Evolutionary conservation across 2,329 filamentous ascomycete species (phyloP).

Genomic region (Hypoxylon sp.): DNA sequence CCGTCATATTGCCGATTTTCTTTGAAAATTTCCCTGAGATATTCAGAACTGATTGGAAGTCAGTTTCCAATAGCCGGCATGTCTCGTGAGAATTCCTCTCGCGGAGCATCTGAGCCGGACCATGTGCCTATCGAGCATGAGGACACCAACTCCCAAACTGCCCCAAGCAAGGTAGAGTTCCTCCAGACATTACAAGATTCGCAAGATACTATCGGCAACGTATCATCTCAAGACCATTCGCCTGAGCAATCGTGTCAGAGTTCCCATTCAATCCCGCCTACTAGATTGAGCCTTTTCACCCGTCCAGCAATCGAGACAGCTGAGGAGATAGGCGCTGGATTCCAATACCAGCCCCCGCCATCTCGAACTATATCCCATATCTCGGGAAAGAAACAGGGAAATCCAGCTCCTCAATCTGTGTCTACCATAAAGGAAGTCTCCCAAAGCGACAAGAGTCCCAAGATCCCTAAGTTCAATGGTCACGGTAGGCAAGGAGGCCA

Average conservation of each 20-base stretch:
- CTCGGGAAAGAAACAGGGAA: constrained; percentile 2
- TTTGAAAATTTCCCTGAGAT: too few species aligned
- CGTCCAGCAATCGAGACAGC: constrained; percentile 42
- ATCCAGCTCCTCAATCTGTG: neutral
- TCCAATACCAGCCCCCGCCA: constrained; percentile 45
- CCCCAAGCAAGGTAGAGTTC: constrained; percentile 31
- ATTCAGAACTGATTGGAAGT: neutral
- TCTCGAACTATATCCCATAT: constrained; percentile 19
- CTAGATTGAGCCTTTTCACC: constrained; percentile 28
- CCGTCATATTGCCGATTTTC: neutral
- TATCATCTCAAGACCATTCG: neutral
- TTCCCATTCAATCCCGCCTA: constrained; percentile 1
- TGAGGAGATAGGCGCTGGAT: constrained; percentile 41
- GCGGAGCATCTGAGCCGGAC: neutral
- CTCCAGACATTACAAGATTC: constrained; percentile 30
- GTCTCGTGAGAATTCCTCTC: constrained; percentile 3
- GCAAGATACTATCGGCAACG: constrained; percentile 29
- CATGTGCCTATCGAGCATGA: neutral
- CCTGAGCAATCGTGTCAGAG: neutral
- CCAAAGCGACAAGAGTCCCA: neutral
- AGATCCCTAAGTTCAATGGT: neutral
- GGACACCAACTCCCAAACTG: constrained; percentile 13
- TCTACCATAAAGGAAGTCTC: neutral
- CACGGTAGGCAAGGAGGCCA: neutral
- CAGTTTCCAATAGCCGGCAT: constrained; percentile 1